phyloP scores from a whole-genome alignment of 257 asterid genomes.

The Salvia splendens region DNA sequence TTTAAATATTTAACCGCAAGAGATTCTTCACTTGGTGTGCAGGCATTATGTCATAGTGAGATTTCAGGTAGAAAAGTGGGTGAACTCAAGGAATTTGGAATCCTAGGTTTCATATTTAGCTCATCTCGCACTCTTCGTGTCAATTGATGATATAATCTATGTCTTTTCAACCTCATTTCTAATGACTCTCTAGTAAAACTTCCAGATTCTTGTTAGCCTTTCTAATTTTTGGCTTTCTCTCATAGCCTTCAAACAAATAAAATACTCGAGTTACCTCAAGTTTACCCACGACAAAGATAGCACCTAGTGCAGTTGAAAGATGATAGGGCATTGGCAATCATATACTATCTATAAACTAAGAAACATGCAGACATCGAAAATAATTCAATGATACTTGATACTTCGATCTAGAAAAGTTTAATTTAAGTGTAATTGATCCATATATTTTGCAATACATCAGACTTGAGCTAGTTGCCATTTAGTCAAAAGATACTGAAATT shows the following conservation, averaged over 20 bases:
- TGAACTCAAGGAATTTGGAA: conserved; percentile 18
- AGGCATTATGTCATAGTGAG: conserved; percentile 3
- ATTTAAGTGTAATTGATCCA: background rate
- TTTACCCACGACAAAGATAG: background rate
- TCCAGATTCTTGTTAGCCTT: background rate
- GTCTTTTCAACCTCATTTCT: conserved; percentile 8
- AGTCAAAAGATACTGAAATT: conserved; percentile 1
- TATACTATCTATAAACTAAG: background rate
- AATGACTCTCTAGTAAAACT: background rate
- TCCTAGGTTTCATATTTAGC: background rate
- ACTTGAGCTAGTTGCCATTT: background rate
- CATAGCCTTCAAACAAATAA: conserved; percentile 18
- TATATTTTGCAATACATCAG: background rate
- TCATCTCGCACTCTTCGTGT: background rate
- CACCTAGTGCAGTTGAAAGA: conserved; percentile 2
- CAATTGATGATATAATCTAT: background rate
- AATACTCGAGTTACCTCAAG: conserved; percentile 5
- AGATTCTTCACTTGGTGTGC: conserved; percentile 17
- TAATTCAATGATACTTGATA: background rate
- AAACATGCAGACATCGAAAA: background rate
- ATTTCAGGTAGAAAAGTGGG: conserved; percentile 17
- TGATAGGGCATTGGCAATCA: background rate
- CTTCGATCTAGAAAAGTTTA: background rate
- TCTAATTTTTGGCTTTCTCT: conserved; percentile 1
- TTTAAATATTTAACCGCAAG: conserved; percentile 1